Conservation (phyloP, 2,329 filamentous ascomycete genomes). For the Exserohilum turcica region DNA sequence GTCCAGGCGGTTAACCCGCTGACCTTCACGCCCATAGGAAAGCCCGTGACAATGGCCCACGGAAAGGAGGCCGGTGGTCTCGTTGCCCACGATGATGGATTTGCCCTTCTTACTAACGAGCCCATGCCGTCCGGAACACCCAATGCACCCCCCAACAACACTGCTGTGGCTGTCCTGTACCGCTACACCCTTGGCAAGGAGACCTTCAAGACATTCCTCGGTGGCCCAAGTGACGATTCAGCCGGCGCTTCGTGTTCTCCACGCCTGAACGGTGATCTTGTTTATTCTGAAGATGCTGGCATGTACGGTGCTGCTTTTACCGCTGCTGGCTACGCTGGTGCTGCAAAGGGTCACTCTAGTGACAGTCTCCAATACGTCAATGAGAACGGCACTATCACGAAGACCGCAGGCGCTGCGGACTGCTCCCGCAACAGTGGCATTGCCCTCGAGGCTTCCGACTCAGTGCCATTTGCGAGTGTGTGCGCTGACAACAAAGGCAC, state of each 20-base stretch:
- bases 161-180: conserved; percentile 64
- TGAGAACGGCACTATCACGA: conserved; percentile 56
- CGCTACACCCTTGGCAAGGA: conserved; percentile 61
- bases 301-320: conserved; percentile 68
- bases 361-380: conserved; percentile 61
- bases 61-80: conserved; percentile 64
- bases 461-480: conserved; percentile 62
- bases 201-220: conserved; percentile 64
- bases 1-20: conserved; percentile 61
- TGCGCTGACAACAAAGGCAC: conserved; percentile 67
- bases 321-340: conserved; percentile 62
- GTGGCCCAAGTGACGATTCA: conserved; percentile 59
- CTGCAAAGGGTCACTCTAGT: conserved; percentile 62
- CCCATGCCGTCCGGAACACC: conserved; percentile 57
- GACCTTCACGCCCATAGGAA: conserved; percentile 61
- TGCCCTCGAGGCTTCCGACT: conserved; percentile 64
- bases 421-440: conserved; percentile 71
- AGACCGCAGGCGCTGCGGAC: conserved; percentile 61
- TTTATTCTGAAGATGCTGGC: conserved; percentile 61
- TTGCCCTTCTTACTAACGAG: conserved; percentile 66
- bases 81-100: conserved; percentile 66
- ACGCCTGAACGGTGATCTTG: conserved; percentile 67
- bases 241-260: conserved; percentile 58
- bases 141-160: conserved; percentile 55
- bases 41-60: conserved; percentile 57